Percentiles rank a stretch among this genome's conserved stretches.
Evolutionary conservation across 371 early-diverging fungal species (phyloP).

Genomic region (Coemansia linderi): DNA sequence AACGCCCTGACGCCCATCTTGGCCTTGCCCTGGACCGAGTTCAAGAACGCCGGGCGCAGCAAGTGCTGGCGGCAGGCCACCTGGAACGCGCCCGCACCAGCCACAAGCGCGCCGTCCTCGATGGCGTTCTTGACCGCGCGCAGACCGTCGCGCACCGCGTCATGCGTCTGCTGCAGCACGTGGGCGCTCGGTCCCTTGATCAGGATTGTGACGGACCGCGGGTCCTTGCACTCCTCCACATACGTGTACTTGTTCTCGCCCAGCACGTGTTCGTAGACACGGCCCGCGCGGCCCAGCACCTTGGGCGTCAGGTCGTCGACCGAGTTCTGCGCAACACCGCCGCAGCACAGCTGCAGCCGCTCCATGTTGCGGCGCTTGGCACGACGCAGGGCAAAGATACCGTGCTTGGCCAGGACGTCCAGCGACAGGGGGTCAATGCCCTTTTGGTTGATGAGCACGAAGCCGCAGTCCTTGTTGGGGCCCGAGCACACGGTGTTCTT

Average conservation of each 20-base stretch:
- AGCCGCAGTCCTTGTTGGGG: constrained; percentile 76
- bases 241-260: constrained; percentile 99
- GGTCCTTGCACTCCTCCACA: constrained; percentile 95
- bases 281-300: constrained; percentile 92
- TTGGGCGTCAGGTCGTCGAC: constrained; percentile 92
- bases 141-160: constrained; percentile 98
- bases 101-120: constrained; percentile 89
- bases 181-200: constrained; percentile 97
- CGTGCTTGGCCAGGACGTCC: constrained; percentile 96
- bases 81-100: constrained; percentile 98
- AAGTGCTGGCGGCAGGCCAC: constrained; percentile 83
- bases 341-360: constrained; percentile 96
- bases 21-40: constrained; percentile 88
- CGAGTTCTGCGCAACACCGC: constrained; percentile 97
- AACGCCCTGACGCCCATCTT: constrained; percentile 97
- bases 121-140: constrained; percentile 97
- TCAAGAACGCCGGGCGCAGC: constrained; percentile 73
- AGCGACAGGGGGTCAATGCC: constrained; percentile 99
- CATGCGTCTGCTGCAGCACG: constrained; percentile 94
- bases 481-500: constrained; percentile 91
- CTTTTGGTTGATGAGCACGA: constrained; percentile 99
- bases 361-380: constrained; percentile 99
- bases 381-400: constrained; percentile 97
- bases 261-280: constrained; percentile 94
- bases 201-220: constrained; percentile 94